Evolutionary conservation across 108 stramenopile species (phyloP).

Genomic region (Conticribra weissflogii): DNA sequence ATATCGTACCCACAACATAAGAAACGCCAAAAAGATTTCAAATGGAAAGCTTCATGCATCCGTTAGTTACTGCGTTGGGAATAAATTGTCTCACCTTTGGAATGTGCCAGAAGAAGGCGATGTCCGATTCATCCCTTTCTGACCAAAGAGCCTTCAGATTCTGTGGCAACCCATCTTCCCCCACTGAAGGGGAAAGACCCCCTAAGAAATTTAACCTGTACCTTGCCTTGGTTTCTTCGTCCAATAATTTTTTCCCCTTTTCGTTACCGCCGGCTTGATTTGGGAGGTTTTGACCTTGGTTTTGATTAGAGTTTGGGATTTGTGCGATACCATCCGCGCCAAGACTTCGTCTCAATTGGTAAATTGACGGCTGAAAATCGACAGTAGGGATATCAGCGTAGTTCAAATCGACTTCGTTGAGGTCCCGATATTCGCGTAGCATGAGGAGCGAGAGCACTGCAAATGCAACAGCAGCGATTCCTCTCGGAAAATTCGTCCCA

Average conservation of each 20-base stretch:
- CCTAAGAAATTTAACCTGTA: neutral
- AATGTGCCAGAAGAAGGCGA: constrained; percentile 34
- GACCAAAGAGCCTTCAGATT: neutral
- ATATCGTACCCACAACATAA: neutral
- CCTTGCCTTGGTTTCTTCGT: neutral
- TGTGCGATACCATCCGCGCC: too few relatives aligned
- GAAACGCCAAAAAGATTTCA: neutral
- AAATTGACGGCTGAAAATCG: too few relatives aligned
- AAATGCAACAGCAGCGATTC: too few relatives aligned
- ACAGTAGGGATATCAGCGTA: too few relatives aligned
- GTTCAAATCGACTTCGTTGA: too few relatives aligned
- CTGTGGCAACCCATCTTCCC: neutral
- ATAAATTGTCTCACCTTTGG: constrained; percentile 16
- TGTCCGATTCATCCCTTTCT: constrained; percentile 6
- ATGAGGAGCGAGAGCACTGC: too few relatives aligned
- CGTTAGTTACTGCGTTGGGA: neutral
- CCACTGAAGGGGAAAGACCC: neutral
- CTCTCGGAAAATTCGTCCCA: too few relatives aligned
- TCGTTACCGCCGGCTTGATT: too few relatives aligned
- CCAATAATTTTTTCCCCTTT: neutral
- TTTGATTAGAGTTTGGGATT: too few relatives aligned
- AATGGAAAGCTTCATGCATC: neutral
- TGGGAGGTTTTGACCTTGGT: too few relatives aligned
- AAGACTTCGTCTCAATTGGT: too few relatives aligned
- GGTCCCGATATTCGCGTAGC: too few relatives aligned